Evolutionary conservation across 768 basidiomycete species (phyloP).

Genomic region (Infundibulicybe gibba): DNA sequence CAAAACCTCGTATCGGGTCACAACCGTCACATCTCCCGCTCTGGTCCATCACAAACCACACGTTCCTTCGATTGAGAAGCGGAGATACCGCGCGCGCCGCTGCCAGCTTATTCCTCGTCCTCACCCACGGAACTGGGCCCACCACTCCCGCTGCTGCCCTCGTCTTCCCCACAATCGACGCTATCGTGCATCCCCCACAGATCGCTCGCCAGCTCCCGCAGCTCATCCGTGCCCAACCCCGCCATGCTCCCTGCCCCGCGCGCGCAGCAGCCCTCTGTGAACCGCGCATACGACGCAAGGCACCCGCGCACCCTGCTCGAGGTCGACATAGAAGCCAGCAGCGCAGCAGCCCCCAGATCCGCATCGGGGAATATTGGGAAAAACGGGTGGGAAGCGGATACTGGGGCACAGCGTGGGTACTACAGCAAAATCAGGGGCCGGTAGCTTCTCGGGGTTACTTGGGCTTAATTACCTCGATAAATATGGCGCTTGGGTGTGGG

Average conservation of each 20-base stretch:
- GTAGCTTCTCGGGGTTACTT: too few species aligned
- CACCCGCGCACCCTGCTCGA: constrained; percentile 32
- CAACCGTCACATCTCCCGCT: too few species aligned
- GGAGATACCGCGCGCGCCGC: too few species aligned
- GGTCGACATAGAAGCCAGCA: constrained; percentile 45
- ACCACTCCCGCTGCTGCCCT: constrained; percentile 14
- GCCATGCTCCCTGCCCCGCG: constrained; percentile 27
- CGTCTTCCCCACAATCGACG: constrained; percentile 25
- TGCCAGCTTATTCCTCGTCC: constrained; percentile 5
- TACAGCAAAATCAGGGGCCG: constrained; percentile 16
- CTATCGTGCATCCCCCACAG: constrained; percentile 59
- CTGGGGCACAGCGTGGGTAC: constrained; percentile 37
- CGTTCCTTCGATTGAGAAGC: too few species aligned
- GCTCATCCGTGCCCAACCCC: constrained; percentile 51
- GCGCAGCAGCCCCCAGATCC: constrained; percentile 9
- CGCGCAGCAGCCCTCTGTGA: constrained; percentile 40
- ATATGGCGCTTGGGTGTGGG: constrained; percentile 23
- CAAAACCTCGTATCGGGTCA: too few species aligned
- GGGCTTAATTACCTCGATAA: constrained; percentile 28
- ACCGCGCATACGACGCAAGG: constrained; percentile 50
- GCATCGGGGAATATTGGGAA: constrained; percentile 21
- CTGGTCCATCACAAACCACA: too few species aligned
- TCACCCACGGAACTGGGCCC: constrained; percentile 11
- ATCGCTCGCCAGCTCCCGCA: constrained; percentile 51
- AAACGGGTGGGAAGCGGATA: constrained; percentile 61